A percentile compares a stretch with the other conserved stretches of the same genome.
Conservation (phyloP, 352 stramenopile species). For the Thraustotheca clavata region DNA sequence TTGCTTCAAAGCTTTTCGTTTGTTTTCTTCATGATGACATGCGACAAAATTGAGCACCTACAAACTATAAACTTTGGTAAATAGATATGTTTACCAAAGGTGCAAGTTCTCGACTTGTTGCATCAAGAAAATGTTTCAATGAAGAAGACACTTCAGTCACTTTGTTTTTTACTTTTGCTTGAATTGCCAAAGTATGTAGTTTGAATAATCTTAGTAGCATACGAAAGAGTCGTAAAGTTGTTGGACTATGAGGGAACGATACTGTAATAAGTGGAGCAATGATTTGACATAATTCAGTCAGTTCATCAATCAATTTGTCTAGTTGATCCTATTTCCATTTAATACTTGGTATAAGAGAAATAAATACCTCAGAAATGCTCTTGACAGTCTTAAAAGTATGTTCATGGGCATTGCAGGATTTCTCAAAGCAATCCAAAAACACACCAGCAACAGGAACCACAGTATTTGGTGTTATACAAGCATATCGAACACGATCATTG, state of each 20-base stretch:
- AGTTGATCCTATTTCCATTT: not conserved
- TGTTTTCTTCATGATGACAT: constrained; percentile 40
- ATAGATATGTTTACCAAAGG: constrained; percentile 21
- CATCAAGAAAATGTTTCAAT: constrained; percentile 39
- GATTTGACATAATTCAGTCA: not conserved
- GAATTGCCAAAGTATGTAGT: constrained; percentile 33
- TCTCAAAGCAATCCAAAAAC: constrained; percentile 23
- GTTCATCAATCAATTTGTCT: not conserved
- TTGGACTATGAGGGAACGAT: not conserved
- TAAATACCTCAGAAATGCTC: not conserved
- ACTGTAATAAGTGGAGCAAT: constrained; percentile 3
- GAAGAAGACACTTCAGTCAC: constrained; percentile 33
- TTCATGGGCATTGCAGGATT: not conserved
- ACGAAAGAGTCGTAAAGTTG: constrained; percentile 32
- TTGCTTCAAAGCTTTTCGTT: constrained; percentile 16
- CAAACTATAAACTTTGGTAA: not conserved
- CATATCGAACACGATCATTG: constrained; percentile 14
- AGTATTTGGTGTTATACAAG: constrained; percentile 30
- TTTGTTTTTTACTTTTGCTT: constrained; percentile 36
- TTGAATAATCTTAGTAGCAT: constrained; percentile 45
- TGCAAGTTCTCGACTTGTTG: constrained; percentile 33
- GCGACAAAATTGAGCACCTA: constrained; percentile 41
- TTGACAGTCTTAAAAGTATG: constrained; percentile 9
- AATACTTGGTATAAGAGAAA: not conserved
- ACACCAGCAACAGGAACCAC: constrained; percentile 29